Evolutionary conservation across 768 basidiomycete genomes (phyloP), one percentile per base, ranked within the genome.

Genomic region (Boletus rubroflammeus): DNA sequence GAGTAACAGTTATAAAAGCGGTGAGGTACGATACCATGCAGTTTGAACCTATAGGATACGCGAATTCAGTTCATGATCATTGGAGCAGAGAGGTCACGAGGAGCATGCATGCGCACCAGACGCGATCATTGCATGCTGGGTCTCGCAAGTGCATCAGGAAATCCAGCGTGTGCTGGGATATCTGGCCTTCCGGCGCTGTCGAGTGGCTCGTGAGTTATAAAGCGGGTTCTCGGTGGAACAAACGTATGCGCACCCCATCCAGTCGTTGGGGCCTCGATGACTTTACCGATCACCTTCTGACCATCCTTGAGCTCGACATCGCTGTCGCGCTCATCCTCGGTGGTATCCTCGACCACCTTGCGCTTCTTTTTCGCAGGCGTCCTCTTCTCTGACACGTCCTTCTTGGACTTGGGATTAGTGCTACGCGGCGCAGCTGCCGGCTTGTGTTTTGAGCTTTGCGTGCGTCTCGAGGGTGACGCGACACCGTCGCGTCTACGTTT

Each of bases 91-190:
- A 29, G 1, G 25, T 23, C 38, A 21, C 39, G 11, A 28, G 1
- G 15, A 43, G 26, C 2, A 3, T 17, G 17, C 42, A 5, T 44
- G 21, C 78, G 55, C 52, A 90, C 93, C 92, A 91, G 72, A 86
- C 79, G 4, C 93, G 79, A 66, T 97, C 89, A 57, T 98, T 94
- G 64, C 84, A 85, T 41, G 82, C 78, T 1, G 91, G 87, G 54
- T 90, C 81, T 63, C 79, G 79, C 38, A 97, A 75, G 25, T 86
- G 76, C 8, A 60, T 72, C 51, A 95, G 68, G 66, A 97, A 97
- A 63, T 90, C 73, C 34, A 98, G 69, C 3, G 88, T 91, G 59
- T 97, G 95, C 62, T 84, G 77, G 2, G 93, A 95, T 64, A 97
- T 82, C 68, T 84, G 83, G 10, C 93, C 94, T 11, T 91, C 81